phyloP scores from a whole-genome alignment of 305 asterid genomes.

The Fraxinus baroniana region DNA sequence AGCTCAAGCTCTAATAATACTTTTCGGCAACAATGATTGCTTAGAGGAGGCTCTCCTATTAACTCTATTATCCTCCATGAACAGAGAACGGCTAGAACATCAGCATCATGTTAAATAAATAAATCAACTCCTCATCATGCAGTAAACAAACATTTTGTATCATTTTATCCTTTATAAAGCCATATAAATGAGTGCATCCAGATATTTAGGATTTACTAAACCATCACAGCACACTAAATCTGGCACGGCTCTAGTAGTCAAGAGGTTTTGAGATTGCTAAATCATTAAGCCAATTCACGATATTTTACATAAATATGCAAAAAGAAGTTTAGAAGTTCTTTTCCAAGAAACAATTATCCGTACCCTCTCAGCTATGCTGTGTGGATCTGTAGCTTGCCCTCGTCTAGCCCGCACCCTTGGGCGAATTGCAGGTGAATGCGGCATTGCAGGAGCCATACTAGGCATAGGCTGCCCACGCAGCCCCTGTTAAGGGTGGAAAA shows the following conservation, averaged over 20 bases:
- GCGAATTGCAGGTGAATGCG: constrained; percentile 73
- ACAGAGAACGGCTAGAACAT: neutral
- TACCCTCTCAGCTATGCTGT: constrained; percentile 97
- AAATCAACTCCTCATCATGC: neutral
- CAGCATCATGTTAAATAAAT: neutral
- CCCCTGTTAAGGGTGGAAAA: constrained; percentile 38
- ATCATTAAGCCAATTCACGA: neutral
- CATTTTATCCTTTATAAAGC: neutral
- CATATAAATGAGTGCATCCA: neutral
- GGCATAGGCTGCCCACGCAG: constrained; percentile 75
- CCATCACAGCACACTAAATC: neutral
- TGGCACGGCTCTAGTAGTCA: neutral
- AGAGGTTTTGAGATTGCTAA: neutral
- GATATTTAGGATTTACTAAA: neutral
- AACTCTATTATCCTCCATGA: neutral
- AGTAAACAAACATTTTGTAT: neutral
- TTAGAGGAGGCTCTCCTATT: neutral
- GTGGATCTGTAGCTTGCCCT: constrained; percentile 31
- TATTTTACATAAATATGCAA: neutral
- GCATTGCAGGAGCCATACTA: constrained; percentile 49
- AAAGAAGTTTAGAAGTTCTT: neutral
- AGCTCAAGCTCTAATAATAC: neutral
- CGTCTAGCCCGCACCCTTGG: constrained; percentile 93
- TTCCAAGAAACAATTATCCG: neutral
- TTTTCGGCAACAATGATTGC: neutral